Conservation (phyloP, 2,329 filamentous ascomycete genomes). For the Blumeria graminis region DNA sequence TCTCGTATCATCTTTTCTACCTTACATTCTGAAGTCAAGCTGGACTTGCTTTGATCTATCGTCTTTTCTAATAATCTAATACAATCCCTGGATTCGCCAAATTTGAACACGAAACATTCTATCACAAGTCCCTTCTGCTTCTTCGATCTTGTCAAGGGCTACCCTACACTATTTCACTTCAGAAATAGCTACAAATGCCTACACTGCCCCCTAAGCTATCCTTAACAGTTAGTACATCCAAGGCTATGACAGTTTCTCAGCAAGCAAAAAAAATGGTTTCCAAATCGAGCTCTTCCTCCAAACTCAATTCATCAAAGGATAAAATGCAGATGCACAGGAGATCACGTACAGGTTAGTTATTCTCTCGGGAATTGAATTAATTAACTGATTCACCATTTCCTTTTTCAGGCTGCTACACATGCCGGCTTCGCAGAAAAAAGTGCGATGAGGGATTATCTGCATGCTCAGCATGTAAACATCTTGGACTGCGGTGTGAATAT, state of each 20-base stretch:
- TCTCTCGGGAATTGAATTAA: constrained; percentile 4
- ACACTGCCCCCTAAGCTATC: constrained; percentile 35
- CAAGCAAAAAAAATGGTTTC: constrained; percentile 33
- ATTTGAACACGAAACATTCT: constrained; percentile 10
- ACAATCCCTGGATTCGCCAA: constrained; percentile 15
- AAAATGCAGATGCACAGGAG: constrained; percentile 78
- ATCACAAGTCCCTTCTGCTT: constrained; percentile 7
- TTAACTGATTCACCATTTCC: constrained; percentile 10
- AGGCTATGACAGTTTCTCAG: constrained; percentile 33
- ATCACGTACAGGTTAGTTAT: constrained; percentile 67
- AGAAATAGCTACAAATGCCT: constrained; percentile 28
- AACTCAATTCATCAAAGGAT: constrained; percentile 27
- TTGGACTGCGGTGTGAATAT: constrained; percentile 81
- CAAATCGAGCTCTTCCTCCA: constrained; percentile 22
- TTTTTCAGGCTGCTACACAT: constrained; percentile 38
- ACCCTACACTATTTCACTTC: constrained; percentile 9
- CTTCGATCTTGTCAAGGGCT: constrained; percentile 5
- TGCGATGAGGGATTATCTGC: constrained; percentile 39
- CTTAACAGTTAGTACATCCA: constrained; percentile 16
- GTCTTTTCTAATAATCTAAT: constrained; percentile 20
- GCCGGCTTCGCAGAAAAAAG: constrained; percentile 42
- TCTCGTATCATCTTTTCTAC: constrained; percentile 11
- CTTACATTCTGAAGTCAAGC: constrained; percentile 14
- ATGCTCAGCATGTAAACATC: constrained; percentile 39
- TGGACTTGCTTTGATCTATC: constrained; percentile 16